These are phyloP conservation scores for Lasiodiplodia sp. DNA, from an alignment of 2,329 filamentous ascomycete species.

Conservation along the genomic window DNA sequence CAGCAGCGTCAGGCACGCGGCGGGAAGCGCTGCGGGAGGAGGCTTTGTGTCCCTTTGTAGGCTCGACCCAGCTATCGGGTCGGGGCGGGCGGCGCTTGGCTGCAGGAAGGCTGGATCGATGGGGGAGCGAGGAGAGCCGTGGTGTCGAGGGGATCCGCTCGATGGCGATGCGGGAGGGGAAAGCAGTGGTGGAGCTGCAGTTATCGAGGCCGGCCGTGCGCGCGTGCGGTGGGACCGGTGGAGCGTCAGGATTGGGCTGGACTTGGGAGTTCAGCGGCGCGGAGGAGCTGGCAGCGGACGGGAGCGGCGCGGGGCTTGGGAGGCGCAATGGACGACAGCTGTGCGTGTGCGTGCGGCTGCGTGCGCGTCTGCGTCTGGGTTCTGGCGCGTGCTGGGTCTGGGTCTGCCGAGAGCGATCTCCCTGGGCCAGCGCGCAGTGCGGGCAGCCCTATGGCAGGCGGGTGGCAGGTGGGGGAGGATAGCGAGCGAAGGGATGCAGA, in stretches of 20 bases:
- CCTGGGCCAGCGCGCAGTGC: not conserved
- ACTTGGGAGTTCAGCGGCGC: not conserved
- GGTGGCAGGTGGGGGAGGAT: not conserved
- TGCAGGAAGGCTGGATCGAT: constrained; percentile 26
- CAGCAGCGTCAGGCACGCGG: constrained; percentile 23
- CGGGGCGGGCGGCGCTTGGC: constrained; percentile 28
- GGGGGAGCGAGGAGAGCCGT: constrained; percentile 24
- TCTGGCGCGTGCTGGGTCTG: constrained; percentile 23
- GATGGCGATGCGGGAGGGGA: constrained; percentile 12
- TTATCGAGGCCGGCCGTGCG: constrained; percentile 22
- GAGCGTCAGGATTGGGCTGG: not conserved
- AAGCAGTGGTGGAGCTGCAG: constrained; percentile 15
- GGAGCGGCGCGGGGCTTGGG: constrained; percentile 12
- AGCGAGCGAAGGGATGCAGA: constrained; percentile 24
- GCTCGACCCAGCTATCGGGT: constrained; percentile 13
- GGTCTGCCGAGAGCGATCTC: constrained; percentile 23
- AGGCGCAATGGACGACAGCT: constrained; percentile 18
- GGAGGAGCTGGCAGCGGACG: not conserved
- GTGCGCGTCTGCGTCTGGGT: not conserved
- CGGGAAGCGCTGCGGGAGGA: constrained; percentile 22
- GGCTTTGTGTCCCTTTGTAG: constrained; percentile 25
- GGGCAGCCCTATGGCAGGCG: constrained; percentile 8
- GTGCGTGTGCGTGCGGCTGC: not conserved
- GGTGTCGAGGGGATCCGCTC: constrained; percentile 16
- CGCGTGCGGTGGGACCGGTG: constrained; percentile 14